Evolutionary conservation across 208 protist genomes (phyloP).

Genomic region (Trichomonas vaginalis): DNA sequence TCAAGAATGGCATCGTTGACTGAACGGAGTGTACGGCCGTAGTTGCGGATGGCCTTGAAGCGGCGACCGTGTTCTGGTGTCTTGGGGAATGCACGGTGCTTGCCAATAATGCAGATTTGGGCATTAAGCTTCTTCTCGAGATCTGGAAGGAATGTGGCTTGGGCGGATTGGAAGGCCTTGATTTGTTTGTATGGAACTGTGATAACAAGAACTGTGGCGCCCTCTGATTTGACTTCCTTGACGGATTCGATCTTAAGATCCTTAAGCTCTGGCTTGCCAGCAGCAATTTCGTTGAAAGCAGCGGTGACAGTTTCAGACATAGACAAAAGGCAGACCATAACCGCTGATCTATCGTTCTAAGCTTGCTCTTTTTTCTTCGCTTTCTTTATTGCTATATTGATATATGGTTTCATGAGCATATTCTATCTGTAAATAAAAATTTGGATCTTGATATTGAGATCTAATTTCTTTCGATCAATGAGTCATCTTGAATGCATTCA

Average conservation of each 20-base stretch:
- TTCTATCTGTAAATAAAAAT: too few species aligned
- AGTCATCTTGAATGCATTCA: too few species aligned
- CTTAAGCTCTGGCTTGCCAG: not conserved
- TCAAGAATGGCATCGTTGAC: slow-evolving; percentile 91
- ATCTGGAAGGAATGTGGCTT: not conserved
- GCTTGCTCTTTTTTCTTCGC: too few species aligned
- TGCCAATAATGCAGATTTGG: not conserved
- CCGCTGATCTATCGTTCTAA: not conserved
- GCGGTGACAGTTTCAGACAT: not conserved
- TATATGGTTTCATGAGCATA: too few species aligned
- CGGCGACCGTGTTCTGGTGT: not conserved
- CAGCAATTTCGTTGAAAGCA: not conserved
- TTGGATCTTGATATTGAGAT: too few species aligned
- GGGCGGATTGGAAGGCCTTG: not conserved
- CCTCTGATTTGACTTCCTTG: not conserved
- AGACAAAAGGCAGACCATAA: not conserved
- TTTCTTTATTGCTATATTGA: too few species aligned
- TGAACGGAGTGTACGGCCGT: slow-evolving; percentile 74
- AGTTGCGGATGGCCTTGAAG: slow-evolving; percentile 31
- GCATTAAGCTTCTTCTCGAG: not conserved
- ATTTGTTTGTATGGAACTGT: slow-evolving; percentile 6
- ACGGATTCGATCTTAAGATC: not conserved
- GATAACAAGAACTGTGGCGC: not conserved
- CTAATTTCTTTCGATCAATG: too few species aligned
- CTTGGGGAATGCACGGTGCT: not conserved